phyloP scores from a whole-genome alignment of 108 stramenopile species.

The Cyclotella kingstonii region DNA sequence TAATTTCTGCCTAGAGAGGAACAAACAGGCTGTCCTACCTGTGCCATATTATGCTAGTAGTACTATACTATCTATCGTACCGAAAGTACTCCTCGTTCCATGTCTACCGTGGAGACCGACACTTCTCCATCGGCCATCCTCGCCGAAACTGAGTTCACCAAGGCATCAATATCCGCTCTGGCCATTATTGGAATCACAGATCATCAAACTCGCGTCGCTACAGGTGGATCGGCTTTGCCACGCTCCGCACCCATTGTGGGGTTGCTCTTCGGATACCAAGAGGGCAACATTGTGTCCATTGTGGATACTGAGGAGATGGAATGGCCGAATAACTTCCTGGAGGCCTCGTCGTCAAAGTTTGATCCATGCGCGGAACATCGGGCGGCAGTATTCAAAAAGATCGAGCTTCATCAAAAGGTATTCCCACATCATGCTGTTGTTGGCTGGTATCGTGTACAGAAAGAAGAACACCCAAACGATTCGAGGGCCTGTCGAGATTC shows the following conservation, averaged over 20 bases:
- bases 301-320: conserved; percentile 40
- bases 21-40: no score
- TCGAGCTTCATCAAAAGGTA: conserved; percentile 75
- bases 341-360: background rate
- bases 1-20: no score
- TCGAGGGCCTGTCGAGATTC: background rate
- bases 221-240: conserved; percentile 70
- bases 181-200: conserved; percentile 84
- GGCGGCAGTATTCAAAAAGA: conserved; percentile 48
- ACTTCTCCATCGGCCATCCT: background rate
- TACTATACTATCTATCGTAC: no score
- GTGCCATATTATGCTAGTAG: no score
- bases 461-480: conserved; percentile 5
- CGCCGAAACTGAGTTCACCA: background rate
- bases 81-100: no score
- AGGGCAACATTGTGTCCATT: conserved; percentile 3
- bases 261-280: conserved; percentile 13
- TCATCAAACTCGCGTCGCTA: conserved; percentile 75
- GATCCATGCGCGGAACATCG: conserved; percentile 42
- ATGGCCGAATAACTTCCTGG: conserved; percentile 1
- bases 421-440: conserved; percentile 75
- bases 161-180: conserved; percentile 47
- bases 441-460: conserved; percentile 77
- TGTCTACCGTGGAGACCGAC: no score
- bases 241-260: conserved; percentile 64